A percentile compares a stretch with the other conserved stretches of the same genome.
Conservation (phyloP, 23 red algal species). For the Gracilaria caudata region DNA sequence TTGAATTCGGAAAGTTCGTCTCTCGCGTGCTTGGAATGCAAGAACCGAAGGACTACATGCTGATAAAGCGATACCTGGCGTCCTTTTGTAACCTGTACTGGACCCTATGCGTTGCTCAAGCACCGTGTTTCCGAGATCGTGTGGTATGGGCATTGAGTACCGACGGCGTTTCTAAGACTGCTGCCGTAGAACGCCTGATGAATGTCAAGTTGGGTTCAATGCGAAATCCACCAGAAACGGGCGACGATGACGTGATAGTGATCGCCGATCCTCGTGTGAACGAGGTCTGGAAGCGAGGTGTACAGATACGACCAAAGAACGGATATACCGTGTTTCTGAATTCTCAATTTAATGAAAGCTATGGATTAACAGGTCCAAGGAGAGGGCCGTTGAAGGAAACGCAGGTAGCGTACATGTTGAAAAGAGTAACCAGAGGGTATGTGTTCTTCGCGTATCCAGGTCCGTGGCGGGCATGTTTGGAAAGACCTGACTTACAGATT, state of each 20-base stretch:
- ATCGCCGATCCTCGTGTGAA: slow-evolving; percentile 69
- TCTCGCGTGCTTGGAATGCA: slow-evolving; percentile 62
- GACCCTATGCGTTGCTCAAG: slow-evolving; percentile 38
- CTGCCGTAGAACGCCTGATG: slow-evolving; percentile 10
- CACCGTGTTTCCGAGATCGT: slow-evolving; percentile 31
- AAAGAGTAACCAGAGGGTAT: slow-evolving; percentile 79
- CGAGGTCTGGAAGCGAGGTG: slow-evolving; percentile 57
- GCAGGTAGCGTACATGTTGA: slow-evolving; percentile 68
- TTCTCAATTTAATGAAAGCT: slow-evolving; percentile 77
- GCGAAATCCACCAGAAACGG: slow-evolving; percentile 24
- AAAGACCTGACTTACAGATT: slow-evolving; percentile 56
- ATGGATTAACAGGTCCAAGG: slow-evolving; percentile 73
- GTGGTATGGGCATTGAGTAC: slow-evolving; percentile 60
- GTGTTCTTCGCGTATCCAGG: slow-evolving; percentile 49
- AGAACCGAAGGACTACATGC: slow-evolving; percentile 41
- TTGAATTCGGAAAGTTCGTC: slow-evolving; percentile 69
- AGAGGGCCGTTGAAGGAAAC: slow-evolving; percentile 55
- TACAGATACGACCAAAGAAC: slow-evolving; percentile 33
- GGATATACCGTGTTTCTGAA: slow-evolving; percentile 70
- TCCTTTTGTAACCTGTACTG: slow-evolving; percentile 80
- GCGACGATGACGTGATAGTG: slow-evolving; percentile 62
- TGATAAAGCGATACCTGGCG: slow-evolving; percentile 70
- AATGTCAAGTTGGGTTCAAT: slow-evolving; percentile 58
- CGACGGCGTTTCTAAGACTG: slow-evolving; percentile 64
- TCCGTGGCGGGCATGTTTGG: slow-evolving; percentile 69